These are phyloP conservation scores for Quercus gilva DNA, from an alignment of 306 rosid species.

Conservation along the genomic window DNA sequence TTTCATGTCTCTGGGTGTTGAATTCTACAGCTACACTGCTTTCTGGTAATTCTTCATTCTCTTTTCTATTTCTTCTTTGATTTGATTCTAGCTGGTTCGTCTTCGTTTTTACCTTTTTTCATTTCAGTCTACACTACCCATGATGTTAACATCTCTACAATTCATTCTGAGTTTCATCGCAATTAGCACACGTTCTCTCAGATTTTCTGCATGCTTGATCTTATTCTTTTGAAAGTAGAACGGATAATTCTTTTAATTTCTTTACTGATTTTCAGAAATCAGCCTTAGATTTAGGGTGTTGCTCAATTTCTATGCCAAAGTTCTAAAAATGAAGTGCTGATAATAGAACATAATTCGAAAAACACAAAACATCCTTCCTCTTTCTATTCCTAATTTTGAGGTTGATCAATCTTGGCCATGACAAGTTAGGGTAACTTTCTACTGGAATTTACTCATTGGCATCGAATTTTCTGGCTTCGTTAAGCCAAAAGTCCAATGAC, in stretches of 20 bases:
- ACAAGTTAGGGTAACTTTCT: background rate
- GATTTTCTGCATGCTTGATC: background rate
- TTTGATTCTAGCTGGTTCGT: background rate
- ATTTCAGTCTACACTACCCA: background rate
- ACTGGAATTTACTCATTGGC: background rate
- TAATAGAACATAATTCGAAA: background rate
- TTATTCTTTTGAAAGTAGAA: background rate
- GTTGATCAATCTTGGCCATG: background rate
- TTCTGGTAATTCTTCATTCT: constrained; percentile 57
- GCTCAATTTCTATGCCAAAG: background rate
- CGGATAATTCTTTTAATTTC: background rate
- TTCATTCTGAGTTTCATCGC: background rate
- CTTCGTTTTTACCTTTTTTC: background rate
- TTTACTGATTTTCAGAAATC: background rate
- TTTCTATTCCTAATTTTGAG: background rate
- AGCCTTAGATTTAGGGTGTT: background rate
- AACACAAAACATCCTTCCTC: background rate
- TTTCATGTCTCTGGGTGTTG: constrained; percentile 83
- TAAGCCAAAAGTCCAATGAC: background rate
- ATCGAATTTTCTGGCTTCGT: background rate
- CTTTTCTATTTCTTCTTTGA: background rate
- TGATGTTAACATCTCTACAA: background rate
- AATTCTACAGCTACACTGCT: constrained; percentile 83
- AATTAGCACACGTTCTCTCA: background rate
- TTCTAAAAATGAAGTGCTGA: background rate